Evolutionary conservation across 305 asterid species (phyloP).

Genomic region (Fraxinus greggii): DNA sequence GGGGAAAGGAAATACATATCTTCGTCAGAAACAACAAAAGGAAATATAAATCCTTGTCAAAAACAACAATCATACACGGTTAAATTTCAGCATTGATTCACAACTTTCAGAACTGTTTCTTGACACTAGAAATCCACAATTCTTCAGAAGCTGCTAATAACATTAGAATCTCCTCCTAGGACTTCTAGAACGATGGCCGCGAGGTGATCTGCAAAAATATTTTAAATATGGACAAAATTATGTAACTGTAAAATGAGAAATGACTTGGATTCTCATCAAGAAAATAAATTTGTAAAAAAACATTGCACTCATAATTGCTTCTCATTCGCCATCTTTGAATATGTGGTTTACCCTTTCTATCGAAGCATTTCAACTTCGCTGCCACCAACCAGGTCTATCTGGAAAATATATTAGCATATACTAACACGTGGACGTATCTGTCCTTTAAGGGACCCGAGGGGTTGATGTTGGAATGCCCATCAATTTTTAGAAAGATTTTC

Average conservation of each 20-base stretch:
- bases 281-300: neutral
- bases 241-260: neutral
- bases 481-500: no score
- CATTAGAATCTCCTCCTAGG: slow-evolving; percentile 79
- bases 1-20: neutral
- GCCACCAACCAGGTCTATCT: neutral
- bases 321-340: neutral
- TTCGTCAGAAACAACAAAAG: neutral
- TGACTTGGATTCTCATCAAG: neutral
- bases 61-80: slow-evolving; percentile 17
- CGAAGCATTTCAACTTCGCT: neutral
- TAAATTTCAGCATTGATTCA: slow-evolving; percentile 18
- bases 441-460: neutral
- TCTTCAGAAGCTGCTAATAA: slow-evolving; percentile 5
- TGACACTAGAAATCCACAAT: slow-evolving; percentile 27
- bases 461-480: neutral
- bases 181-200: slow-evolving; percentile 86
- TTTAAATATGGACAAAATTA: neutral
- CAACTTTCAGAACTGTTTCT: slow-evolving; percentile 19
- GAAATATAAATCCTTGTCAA: neutral
- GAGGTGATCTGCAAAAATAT: slow-evolving; percentile 67
- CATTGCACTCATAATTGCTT: neutral
- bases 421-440: neutral
- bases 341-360: neutral
- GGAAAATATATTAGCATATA: neutral